Conservation (phyloP, 192 early-diverging fungal species). For the Lunasporangiospora selenospora region DNA sequence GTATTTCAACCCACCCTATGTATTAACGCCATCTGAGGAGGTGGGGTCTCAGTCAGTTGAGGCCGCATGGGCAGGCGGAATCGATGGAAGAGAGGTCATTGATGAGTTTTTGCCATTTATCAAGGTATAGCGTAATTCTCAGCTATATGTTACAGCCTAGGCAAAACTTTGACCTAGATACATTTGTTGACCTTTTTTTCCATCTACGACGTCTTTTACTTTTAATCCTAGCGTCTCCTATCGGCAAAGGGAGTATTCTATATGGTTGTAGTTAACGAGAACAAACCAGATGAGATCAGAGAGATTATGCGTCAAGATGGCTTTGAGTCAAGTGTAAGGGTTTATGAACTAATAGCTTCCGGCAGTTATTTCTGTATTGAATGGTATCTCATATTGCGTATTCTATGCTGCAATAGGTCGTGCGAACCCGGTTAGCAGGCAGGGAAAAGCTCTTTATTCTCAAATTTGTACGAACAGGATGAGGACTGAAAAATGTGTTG, state of each 20-base stretch:
- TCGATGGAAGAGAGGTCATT: slow-evolving; percentile 88
- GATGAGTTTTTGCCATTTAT: slow-evolving; percentile 80
- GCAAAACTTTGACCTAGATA: neutral
- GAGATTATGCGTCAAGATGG: slow-evolving; percentile 59
- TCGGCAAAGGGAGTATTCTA: slow-evolving; percentile 81
- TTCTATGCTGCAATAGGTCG: slow-evolving; percentile 22
- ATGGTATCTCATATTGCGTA: neutral
- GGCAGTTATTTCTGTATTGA: neutral
- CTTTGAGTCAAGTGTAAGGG: slow-evolving; percentile 52
- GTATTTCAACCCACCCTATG: slow-evolving; percentile 96
- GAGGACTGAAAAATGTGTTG: neutral
- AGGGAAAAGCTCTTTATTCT: slow-evolving; percentile 62
- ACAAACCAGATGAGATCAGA: slow-evolving; percentile 83
- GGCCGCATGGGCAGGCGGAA: slow-evolving; percentile 93
- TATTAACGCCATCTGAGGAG: slow-evolving; percentile 83
- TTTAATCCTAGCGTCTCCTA: slow-evolving; percentile 59
- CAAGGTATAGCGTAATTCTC: slow-evolving; percentile 47
- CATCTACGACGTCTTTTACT: neutral
- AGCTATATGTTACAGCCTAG: neutral
- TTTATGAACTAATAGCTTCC: neutral
- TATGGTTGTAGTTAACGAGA: slow-evolving; percentile 86
- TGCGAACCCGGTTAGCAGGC: slow-evolving; percentile 57
- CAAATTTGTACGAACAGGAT: slow-evolving; percentile 49
- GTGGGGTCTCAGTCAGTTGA: slow-evolving; percentile 76
- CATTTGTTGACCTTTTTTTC: neutral